Evolutionary conservation across 2,329 filamentous ascomycete genomes (phyloP), one percentile per base, ranked within the genome.

Genomic region (Magnaporthiopsis incrustans): DNA sequence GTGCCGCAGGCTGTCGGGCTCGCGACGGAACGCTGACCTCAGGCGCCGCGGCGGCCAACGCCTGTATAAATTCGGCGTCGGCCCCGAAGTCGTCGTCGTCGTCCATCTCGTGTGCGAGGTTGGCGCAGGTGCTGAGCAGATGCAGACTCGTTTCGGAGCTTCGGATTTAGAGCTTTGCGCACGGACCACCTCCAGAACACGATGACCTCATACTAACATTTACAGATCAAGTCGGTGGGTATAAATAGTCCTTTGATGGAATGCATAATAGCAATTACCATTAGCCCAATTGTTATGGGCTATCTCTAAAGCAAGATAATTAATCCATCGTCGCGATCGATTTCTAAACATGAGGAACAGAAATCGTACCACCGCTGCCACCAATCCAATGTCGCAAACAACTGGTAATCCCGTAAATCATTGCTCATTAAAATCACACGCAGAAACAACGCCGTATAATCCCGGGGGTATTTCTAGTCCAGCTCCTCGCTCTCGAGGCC

Each of bases 51-150:
- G 82, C 80, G 35, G 82, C 82, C 70, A 87, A 79, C 59, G 83
- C 83, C 62, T 78, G 81, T 3, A 85, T 72, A 53, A 86, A 79
- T 64, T 82, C 83, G 22, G 82, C 81, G 69, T 86, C 84, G 32
- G 79, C 82, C 57, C 82, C 83, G 66, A 82, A 85, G 60, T 86
- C 83, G 67, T 85, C 84, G 60, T 65, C 64, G 60, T 65, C 64
- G 33, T 69, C 68, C 68, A 70, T 70, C 32, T n/a, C 11, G 22
- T 53, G 44, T 8, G 44, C 44, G 44, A 25, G 18, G 18, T n/a
- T 11, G 6, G 44, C n/a, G 44, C n/a, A 5, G 4, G n/a, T n/a
- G 38, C 22, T 14, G 8, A n/a, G n/a, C 27, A 25, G 26, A 38
- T 2, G 33, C n/a, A 26, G 25, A n/a, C 22, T 11, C n/a, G 15